Evolutionary conservation across 2,329 filamentous ascomycete species (phyloP), one percentile per base, ranked within the genome.

Genomic region (Emergomyces africanus): DNA sequence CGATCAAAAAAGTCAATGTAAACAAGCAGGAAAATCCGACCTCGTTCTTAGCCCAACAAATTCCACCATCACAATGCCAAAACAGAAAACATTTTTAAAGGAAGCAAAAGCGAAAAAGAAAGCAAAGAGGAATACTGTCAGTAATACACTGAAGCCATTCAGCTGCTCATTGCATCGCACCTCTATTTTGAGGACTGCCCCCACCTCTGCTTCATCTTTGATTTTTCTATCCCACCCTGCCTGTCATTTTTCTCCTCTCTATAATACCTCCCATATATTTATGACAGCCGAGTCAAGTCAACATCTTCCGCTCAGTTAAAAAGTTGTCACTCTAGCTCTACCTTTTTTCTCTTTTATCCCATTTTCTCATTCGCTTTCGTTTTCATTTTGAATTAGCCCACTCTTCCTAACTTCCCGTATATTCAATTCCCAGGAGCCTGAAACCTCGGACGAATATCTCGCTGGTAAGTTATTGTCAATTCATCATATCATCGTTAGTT

Each of bases 361-460:
- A 30, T 6, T 23, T 46, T 46, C 12, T 14, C 20, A 10, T 20
- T 10, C 2, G 9, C 6, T 20, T 23, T 28, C 49, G 15, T 42
- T 30, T 9, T 15, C 48, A 5, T 4, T 35, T 35, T 35, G 33
- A 30, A 48, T 39, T 42, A 25, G 18, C 28, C 28, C 54, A 23
- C 35, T 55, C 49, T 53, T 48, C 41, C 49, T 61, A 61, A 59
- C 44, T 30, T 39, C 37, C 39, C 33, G 8, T 8, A 14, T n/a
- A 8, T 12, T 49, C 5, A 44, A 51, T 54, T 44, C 54, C n/a
- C 8, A 64, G 51, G 59, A 74, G 20, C 81, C 84, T 5, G 77
- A 82, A 59, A 82, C 82, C 1, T 82, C 83, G 57, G 85, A 88
- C 73, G 86, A 88, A 63, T 89, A 82, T 65, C 78, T 87, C 57